Conservation (phyloP, 495 filamentous ascomycete species). For the Podospora pseudopauciseta region DNA sequence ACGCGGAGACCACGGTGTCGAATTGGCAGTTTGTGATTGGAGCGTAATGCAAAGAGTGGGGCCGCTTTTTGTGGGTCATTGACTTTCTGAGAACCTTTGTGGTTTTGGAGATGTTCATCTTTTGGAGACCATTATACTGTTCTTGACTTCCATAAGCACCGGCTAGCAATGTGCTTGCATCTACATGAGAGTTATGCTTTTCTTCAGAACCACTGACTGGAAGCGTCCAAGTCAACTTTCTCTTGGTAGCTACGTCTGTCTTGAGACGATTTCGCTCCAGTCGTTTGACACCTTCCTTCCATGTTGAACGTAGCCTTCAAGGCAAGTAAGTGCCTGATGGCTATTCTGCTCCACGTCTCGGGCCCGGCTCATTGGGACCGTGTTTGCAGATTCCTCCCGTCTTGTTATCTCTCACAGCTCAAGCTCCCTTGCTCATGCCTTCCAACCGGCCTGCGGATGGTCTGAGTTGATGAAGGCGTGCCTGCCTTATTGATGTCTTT, state of each 20-base stretch:
- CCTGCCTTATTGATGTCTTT: background rate
- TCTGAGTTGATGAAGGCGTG: background rate
- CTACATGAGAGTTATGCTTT: too few relatives aligned
- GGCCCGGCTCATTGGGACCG: background rate
- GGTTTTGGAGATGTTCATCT: background rate
- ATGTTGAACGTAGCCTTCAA: background rate
- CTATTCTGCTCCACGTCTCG: too few relatives aligned
- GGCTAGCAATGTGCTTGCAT: too few relatives aligned
- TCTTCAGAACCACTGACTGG: too few relatives aligned
- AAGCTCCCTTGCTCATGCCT: background rate
- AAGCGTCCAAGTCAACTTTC: too few relatives aligned
- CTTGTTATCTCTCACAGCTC: background rate
- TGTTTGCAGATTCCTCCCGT: background rate
- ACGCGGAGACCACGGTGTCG: slow-evolving; percentile 19
- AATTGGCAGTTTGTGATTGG: slow-evolving; percentile 28
- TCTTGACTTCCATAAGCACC: background rate
- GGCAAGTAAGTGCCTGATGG: background rate
- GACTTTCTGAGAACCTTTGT: background rate
- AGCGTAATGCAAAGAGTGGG: slow-evolving; percentile 13
- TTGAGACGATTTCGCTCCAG: too few relatives aligned
- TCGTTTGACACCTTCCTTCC: background rate
- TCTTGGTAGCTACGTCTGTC: too few relatives aligned
- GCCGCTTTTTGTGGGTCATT: background rate
- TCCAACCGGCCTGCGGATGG: background rate
- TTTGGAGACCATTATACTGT: background rate